These are phyloP conservation scores for Neonectria hederae DNA, from an alignment of 2,329 filamentous ascomycete genomes.

Conservation along the genomic window DNA sequence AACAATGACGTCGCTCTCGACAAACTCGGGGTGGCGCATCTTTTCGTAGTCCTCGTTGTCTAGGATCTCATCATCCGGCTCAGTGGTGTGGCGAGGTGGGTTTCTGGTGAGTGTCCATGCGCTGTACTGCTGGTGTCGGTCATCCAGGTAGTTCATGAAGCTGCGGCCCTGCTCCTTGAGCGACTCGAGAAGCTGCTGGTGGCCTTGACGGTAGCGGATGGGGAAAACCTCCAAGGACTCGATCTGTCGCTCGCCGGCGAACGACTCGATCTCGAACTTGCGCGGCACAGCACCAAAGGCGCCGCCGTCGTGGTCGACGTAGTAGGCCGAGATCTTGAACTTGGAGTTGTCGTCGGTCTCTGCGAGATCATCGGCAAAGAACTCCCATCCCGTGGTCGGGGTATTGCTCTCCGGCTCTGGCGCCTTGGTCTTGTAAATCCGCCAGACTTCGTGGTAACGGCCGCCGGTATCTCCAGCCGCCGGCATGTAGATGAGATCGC, in stretches of 20 bases:
- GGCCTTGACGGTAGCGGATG: slow-evolving; percentile 50
- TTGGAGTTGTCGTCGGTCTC: slow-evolving; percentile 40
- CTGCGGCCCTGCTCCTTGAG: slow-evolving; percentile 46
- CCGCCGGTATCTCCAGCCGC: slow-evolving; percentile 46
- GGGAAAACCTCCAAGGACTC: slow-evolving; percentile 51
- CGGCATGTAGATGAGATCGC: slow-evolving; percentile 54
- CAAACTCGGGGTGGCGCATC: slow-evolving; percentile 51
- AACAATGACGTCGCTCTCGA: slow-evolving; percentile 55
- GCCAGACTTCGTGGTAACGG: slow-evolving; percentile 52
- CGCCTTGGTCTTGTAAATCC: slow-evolving; percentile 47
- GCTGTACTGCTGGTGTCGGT: slow-evolving; percentile 52
- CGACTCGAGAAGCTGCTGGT: slow-evolving; percentile 47
- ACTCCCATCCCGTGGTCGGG: slow-evolving; percentile 47
- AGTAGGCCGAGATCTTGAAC: slow-evolving; percentile 52
- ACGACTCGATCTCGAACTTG: slow-evolving; percentile 49
- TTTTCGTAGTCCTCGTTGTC: slow-evolving; percentile 43
- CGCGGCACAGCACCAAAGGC: slow-evolving; percentile 51
- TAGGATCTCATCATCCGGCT: slow-evolving; percentile 47
- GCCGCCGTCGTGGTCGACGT: slow-evolving; percentile 54
- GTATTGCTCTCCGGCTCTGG: slow-evolving; percentile 45
- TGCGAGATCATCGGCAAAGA: slow-evolving; percentile 47
- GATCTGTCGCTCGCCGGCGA: slow-evolving; percentile 51
- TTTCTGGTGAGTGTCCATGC: slow-evolving; percentile 54
- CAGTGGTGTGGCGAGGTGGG: slow-evolving; percentile 42
- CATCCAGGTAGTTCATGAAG: slow-evolving; percentile 47